Evolutionary conservation across 192 early-diverging fungal genomes (phyloP).

Genomic region (Jimgerdemannia lactiflua): DNA sequence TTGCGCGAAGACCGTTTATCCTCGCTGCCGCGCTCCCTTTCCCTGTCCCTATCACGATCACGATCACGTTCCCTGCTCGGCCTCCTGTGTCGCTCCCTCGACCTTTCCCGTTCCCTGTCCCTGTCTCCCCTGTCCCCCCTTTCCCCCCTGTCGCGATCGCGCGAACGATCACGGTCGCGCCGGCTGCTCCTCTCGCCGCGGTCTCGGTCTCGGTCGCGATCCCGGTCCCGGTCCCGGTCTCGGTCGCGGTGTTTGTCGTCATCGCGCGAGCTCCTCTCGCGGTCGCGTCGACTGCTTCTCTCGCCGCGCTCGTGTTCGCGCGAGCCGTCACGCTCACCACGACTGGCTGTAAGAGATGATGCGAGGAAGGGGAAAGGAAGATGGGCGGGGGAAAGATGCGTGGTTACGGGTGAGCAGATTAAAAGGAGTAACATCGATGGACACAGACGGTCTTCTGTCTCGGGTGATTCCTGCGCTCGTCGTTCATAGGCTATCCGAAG

Average conservation of each 20-base stretch:
- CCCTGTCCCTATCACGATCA: conserved; percentile 32
- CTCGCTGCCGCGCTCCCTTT: conserved; percentile 32
- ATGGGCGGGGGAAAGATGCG: background rate
- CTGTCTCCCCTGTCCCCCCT: background rate
- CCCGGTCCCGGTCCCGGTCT: conserved; percentile 43
- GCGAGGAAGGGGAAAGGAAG: background rate
- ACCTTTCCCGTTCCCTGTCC: conserved; percentile 30
- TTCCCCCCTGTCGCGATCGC: conserved; percentile 24
- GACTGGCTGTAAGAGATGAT: background rate
- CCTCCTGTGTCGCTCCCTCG: conserved; percentile 26
- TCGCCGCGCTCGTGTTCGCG: background rate
- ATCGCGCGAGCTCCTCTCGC: conserved; percentile 29
- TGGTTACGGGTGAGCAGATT: background rate
- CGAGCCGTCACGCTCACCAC: background rate
- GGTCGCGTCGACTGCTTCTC: background rate
- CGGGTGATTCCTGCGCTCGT: background rate
- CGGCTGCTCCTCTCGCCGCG: conserved; percentile 40
- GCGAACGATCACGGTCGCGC: conserved; percentile 24
- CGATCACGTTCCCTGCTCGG: background rate
- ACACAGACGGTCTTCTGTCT: background rate
- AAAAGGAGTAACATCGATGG: background rate
- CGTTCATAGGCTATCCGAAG: background rate
- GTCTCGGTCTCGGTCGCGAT: conserved; percentile 49
- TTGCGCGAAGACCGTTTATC: conserved; percentile 13
- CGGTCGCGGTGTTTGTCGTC: conserved; percentile 37